Base-by-base conservation (phyloP, 2,329 filamentous ascomycete species). In the Sarocladium brachiariae region DNA sequence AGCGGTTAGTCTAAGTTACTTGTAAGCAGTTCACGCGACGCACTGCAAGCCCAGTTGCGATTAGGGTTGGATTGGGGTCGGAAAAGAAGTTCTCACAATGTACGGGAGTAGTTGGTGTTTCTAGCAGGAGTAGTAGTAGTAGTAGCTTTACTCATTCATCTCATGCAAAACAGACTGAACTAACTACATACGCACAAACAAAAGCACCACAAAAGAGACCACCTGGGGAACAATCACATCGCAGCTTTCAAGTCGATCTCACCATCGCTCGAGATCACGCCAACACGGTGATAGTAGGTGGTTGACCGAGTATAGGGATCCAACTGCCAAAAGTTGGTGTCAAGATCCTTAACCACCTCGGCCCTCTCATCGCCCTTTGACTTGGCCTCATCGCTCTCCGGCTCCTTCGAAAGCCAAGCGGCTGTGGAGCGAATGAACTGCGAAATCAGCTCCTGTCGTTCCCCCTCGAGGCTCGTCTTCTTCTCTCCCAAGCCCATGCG, bases 271-370 rank as follows among this genome's bases (percentile, higher is more conserved):
- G 21, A 24, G 4, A 54, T n/a, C 5, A 47, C 51, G 19, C 53
- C 53, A 5, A 34, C 43, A 10, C 53, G 34, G 43, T 52, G 43
- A 23, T 51, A 52, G 45, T 52, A 52, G n/a, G 48, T 52, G 13
- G 34, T 43, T 13, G 53, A 49, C 30, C 53, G 38, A 16, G 87
- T 62, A 60, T 83, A 86, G 2, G 82, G 82, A 65, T 89, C 86
- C 51, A 88, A 63, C 54, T 77, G 71, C 86, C 86, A 89, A 66
- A 87, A 89, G 53, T 84, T 85, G 31, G 69, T 65, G 48, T 73
- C 66, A 53, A 88, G 58, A 49, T 73, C 59, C 50, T 73, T 69
- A 2, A 77, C 75, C 23, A 85, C 38, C 2, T 64, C 63, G 27
- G 71, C 65, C 53, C 83, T 69, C 25, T 47, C 11, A 59, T 75